Percentiles rank a stretch among this genome's conserved stretches.
Evolutionary conservation across 2,329 filamentous ascomycete genomes (phyloP).

Genomic region (Fusarium fujikuroi): DNA sequence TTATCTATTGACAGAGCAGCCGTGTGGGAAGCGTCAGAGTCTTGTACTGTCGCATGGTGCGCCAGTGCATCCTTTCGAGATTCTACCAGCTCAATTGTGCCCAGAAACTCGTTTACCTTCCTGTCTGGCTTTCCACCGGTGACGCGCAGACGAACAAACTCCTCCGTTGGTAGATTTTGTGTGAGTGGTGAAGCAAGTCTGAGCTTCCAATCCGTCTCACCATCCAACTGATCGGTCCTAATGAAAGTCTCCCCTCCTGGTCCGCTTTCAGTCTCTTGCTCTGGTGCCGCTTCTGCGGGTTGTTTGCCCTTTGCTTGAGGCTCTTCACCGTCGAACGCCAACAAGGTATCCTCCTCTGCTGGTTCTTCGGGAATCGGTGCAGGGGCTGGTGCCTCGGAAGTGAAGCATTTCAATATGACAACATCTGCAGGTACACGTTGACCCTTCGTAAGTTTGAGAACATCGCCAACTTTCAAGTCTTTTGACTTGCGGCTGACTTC

Average conservation of each 20-base stretch:
- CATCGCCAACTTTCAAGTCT: slow-evolving; percentile 92
- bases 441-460: slow-evolving; percentile 92
- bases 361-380: slow-evolving; percentile 47
- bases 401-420: slow-evolving; percentile 86
- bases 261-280: slow-evolving; percentile 49
- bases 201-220: slow-evolving; percentile 98
- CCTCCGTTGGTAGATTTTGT: slow-evolving; percentile 77
- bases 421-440: slow-evolving; percentile 95
- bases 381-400: slow-evolving; percentile 60
- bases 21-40: slow-evolving; percentile 60
- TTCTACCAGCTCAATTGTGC: slow-evolving; percentile 81
- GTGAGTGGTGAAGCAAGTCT: slow-evolving; percentile 87
- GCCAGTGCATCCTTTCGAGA: slow-evolving; percentile 61
- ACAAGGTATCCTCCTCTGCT: slow-evolving; percentile 53
- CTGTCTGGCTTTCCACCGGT: slow-evolving; percentile 91
- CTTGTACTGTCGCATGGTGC: slow-evolving; percentile 50
- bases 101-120: slow-evolving; percentile 93
- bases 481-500: slow-evolving; percentile 84
- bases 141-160: slow-evolving; percentile 76
- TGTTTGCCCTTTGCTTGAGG: slow-evolving; percentile 50
- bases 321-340: slow-evolving; percentile 55
- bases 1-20: slow-evolving; percentile 92
- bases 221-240: slow-evolving; percentile 94
- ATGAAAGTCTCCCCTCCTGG: slow-evolving; percentile 93
- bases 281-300: slow-evolving; percentile 42